Evolutionary conservation across 176 grass and related monocot species (phyloP), one percentile per base, ranked within the genome.

Genomic region (Pontederia crassipes): DNA sequence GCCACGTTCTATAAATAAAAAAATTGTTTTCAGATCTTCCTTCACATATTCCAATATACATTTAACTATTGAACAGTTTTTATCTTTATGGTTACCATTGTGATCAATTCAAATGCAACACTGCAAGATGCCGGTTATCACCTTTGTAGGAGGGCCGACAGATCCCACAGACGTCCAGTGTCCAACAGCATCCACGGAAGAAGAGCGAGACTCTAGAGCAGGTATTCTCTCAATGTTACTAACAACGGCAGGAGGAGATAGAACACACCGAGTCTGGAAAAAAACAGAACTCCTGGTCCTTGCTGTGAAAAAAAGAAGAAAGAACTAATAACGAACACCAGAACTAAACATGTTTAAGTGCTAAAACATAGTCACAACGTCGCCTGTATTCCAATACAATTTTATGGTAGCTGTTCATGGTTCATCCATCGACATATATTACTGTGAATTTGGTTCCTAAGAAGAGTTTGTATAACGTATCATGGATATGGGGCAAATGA

Each of bases 141-240:
- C 66, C 66, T 69, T 69, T 35, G 53, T 69, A 3, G 29, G 53
- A 14, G 53, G 66, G 35, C 66, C 66, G 47, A 69, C 11, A 9
- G 66, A 29, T 56, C 52, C 66, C 20, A 46, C 15, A 56, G 55
- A 69, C 20, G 66, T 57, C 16, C 56, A 56, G 10, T 32, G 66
- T 69, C 35, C 56, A 46, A 56, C 47, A 32, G 35, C n/a, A 69
- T 52, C 32, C 2, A 40, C 0, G 57, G 46, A 61, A 18, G 69
- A 32, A 17, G 47, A 61, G 35, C 35, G 56, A 61, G 69, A 55
- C 60, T 61, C 57, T 26, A 72, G 46, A 26, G 47, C 17, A 72
- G 17, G 46, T 16, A 61, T 50, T 8, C 27, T 35, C 46, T 59
- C 55, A 48, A 59, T 46, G 51, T 71, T 45, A 59, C 47, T 28